Evolutionary conservation across 108 stramenopile genomes (phyloP), one percentile per base, ranked within the genome.

Genomic region (Discostella pseudostelligera): DNA sequence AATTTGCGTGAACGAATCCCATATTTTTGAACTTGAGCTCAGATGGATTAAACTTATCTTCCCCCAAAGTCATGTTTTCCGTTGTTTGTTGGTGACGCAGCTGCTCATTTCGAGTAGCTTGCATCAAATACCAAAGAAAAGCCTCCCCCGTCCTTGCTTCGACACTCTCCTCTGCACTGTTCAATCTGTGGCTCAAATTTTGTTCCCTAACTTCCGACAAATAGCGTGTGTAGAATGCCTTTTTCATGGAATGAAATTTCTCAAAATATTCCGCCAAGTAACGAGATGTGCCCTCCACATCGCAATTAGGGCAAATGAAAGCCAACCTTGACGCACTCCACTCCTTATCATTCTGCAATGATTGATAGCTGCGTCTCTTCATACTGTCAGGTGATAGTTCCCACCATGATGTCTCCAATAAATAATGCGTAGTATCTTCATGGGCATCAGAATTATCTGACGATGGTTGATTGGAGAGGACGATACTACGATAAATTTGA

Each of bases 251-350:
- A 47, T 67, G 71, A 62, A 73, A 78, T 20, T 54, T 16, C 32
- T 78, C 71, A 56, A 78, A 78, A 65, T 78, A 78, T 28, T 72
- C 71, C 4, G 61, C 19, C 50, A 78, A 65, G 29, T 78, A 78
- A 40, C 71, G 65, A 44, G 71, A 67, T 14, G 70, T 56, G 12
- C 77, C 77, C 39, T 78, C 71, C 22, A 78, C 71, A 73, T 78
- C 77, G 44, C 77, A 78, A 26, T 35, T 56, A 19, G 65, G 59
- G 48, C 77, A 78, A 8, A 78, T 39, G 17, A 78, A 78, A 28
- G 71, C 56, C 12, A 62, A 13, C 8, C n/a, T 39, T 35, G 59
- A 67, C 39, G 61, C 39, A 14, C 66, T 65, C 63, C 63, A 65
- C n/a, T 42, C 43, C n/a, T 59, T 59, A 46, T 65, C 49, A 10